Conservation (phyloP, 169 alveolate genomes). For the Eimeria tenella region DNA sequence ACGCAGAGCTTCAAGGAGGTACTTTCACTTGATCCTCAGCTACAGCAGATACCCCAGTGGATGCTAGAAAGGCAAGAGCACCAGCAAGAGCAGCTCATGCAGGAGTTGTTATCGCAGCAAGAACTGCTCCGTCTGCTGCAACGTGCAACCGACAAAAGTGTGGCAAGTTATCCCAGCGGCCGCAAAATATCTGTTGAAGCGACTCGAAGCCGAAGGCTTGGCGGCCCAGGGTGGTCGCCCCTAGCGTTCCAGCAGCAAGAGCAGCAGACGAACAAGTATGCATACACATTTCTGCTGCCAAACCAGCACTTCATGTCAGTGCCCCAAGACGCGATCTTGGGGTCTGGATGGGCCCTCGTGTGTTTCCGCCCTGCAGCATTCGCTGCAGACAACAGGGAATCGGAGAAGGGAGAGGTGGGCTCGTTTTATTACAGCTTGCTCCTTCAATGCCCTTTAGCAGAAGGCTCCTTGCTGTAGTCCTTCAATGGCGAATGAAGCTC, state of each 20-base stretch:
- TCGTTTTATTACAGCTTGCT: background rate
- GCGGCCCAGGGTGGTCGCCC: background rate
- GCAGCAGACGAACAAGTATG: background rate
- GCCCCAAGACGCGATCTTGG: conserved; percentile 71
- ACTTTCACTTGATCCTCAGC: conserved; percentile 47
- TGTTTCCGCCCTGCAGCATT: conserved; percentile 79
- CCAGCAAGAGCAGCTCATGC: conserved; percentile 39
- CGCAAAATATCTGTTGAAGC: background rate
- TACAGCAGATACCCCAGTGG: conserved; percentile 39
- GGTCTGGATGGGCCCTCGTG: conserved; percentile 74
- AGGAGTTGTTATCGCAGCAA: conserved; percentile 33
- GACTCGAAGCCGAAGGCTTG: background rate
- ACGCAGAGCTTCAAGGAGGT: background rate
- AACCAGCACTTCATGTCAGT: conserved; percentile 77
- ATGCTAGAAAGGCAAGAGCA: conserved; percentile 32
- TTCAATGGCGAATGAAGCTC: no score
- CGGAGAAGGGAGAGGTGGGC: conserved; percentile 12
- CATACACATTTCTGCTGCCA: conserved; percentile 72
- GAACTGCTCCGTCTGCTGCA: conserved; percentile 63
- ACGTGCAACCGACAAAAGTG: background rate
- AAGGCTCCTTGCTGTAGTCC: no score
- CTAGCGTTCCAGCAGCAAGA: conserved; percentile 4
- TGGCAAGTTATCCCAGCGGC: background rate
- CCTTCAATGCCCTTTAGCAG: background rate
- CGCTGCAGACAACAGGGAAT: conserved; percentile 27